Evolutionary conservation across 495 filamentous ascomycete species (phyloP), one percentile per base, ranked within the genome.

Genomic region (Astrothelium subdiscretum): DNA sequence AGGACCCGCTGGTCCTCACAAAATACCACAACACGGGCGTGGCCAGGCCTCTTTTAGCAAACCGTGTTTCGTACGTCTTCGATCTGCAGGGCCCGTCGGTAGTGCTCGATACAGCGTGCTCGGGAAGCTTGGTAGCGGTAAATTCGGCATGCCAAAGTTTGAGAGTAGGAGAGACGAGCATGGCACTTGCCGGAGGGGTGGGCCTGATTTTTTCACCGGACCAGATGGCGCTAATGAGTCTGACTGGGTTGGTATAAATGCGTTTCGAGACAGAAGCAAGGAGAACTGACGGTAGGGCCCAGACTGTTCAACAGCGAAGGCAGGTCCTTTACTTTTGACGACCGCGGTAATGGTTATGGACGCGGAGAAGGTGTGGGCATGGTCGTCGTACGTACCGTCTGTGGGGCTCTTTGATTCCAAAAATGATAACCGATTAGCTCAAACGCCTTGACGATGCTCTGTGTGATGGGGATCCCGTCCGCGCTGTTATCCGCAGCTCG

Each of bases 101-200:
- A 58, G 73, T 74, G 8, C 66, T 83, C 26, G 79, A 79, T 62
- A 82, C 80, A 0, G 82, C 78, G 2, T 85, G 83, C 62, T 81
- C 78, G 0, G 74, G 77, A 1, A 42, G 18, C 4, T 13, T 61
- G 59, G 32, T 48, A 1, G 15, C 18, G 15, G 22, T 61, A 5
- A 5, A 61, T 51, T 51, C 27, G 12, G 35, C 35, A 44, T 24
- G 27, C 20, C 13, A 43, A 24, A 20, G 13, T 29, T 48, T 24
- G 5, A 24, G 4, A 48, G 5, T 26, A 20, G 13, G 24, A 4
- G 18, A 31, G 6, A 13, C n/a, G 59, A 11, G 13, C 24, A 26
- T 6, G 32, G 48, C 32, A 12, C 12, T 51, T 6, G 38, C 51
- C 0, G 38, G 13, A 1, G 38, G 59, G 11, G 43, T 18, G 5